Percentiles rank a stretch among this genome's conserved stretches.
These are phyloP conservation scores for Russula sp. DNA, from an alignment of 768 basidiomycete species.

Conservation along the genomic window DNA sequence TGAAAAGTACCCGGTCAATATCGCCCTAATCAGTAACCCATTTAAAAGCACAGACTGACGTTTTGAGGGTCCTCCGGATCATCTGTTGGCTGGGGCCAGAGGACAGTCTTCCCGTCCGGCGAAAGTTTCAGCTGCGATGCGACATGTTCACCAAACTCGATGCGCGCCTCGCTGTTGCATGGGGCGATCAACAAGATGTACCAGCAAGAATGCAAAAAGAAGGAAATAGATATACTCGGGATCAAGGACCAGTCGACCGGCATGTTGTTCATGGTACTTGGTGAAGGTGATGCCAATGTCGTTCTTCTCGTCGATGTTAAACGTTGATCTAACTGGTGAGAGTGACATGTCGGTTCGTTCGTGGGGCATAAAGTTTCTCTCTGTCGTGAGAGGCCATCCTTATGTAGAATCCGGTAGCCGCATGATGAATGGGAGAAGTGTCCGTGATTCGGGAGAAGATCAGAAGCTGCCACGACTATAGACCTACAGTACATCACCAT, in stretches of 20 bases:
- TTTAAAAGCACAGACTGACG: constrained; percentile 26
- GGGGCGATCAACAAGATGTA: neutral
- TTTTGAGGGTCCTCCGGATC: constrained; percentile 61
- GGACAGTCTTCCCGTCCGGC: constrained; percentile 47
- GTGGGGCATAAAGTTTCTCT: neutral
- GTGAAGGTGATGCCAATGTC: constrained; percentile 28
- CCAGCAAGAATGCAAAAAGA: neutral
- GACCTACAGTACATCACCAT: neutral
- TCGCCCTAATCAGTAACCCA: neutral
- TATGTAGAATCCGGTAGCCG: neutral
- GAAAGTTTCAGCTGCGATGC: constrained; percentile 52
- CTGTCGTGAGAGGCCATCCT: neutral
- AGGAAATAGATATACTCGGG: constrained; percentile 35
- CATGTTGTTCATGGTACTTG: constrained; percentile 45
- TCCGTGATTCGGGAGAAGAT: neutral
- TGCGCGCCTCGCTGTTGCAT: constrained; percentile 45
- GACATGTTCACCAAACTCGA: constrained; percentile 51
- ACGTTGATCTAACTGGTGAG: neutral
- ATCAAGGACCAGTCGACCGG: constrained; percentile 55
- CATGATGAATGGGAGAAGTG: neutral
- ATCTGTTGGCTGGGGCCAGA: constrained; percentile 66
- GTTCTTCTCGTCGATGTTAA: neutral
- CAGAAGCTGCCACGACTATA: neutral
- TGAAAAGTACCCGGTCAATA: constrained; percentile 25
- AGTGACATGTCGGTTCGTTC: neutral